These are phyloP conservation scores for Chlorella sp. DNA, from an alignment of 139 green algal genomes.

Conservation along the genomic window DNA sequence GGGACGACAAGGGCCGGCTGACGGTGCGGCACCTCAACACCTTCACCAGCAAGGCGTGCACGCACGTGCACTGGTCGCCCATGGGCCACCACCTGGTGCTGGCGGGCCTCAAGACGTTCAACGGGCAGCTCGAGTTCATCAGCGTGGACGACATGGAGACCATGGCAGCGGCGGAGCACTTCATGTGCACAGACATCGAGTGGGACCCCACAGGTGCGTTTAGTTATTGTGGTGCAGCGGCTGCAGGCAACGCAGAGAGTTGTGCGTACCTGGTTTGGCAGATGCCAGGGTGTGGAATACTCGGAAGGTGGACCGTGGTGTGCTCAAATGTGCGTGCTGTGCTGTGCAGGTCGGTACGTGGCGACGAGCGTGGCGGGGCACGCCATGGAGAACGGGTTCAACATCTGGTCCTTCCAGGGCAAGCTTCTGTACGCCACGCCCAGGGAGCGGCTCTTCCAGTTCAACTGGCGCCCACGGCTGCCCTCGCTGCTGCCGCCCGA, in stretches of 20 bases:
- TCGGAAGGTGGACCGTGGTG: neutral
- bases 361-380: conserved; percentile 77
- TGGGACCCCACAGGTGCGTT: conserved; percentile 86
- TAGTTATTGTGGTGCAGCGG: neutral
- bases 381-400: conserved; percentile 98
- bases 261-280: no score
- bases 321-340: neutral
- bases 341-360: conserved; percentile 69
- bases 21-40: conserved; percentile 39
- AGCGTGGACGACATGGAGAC: conserved; percentile 87
- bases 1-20: conserved; percentile 60
- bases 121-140: conserved; percentile 97
- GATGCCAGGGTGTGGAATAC: no score
- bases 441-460: conserved; percentile 89
- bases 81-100: conserved; percentile 87
- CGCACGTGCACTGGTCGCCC: conserved; percentile 85
- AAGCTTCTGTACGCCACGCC: conserved; percentile 74
- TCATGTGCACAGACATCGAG: conserved; percentile 91
- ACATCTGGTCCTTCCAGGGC: conserved; percentile 89
- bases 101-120: conserved; percentile 84
- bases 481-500: conserved; percentile 75
- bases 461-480: conserved; percentile 89
- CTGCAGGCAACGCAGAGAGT: no score
- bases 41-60: conserved; percentile 71
- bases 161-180: conserved; percentile 88